Percentiles rank a stretch among this genome's conserved stretches.
Conservation (phyloP, 1,139 yeast genomes). For the Debaryomyces sp. region DNA sequence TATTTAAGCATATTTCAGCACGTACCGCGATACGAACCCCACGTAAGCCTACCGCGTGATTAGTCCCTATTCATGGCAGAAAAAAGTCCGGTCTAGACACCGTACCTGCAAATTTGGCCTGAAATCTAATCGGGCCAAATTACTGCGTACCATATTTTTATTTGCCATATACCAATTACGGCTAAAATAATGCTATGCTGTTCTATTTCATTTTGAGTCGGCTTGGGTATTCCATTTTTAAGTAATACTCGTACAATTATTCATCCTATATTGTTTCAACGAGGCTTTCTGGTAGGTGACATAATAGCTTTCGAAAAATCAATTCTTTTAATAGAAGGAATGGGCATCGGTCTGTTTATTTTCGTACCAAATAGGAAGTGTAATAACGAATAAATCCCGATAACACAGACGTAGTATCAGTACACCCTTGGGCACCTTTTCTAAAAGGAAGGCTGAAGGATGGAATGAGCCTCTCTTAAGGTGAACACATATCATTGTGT, state of each 20-base stretch:
- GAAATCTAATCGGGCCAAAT: neutral
- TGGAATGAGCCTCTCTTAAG: neutral
- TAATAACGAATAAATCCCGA: conserved; percentile 8
- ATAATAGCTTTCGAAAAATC: neutral
- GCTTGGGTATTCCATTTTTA: neutral
- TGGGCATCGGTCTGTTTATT: conserved; percentile 7
- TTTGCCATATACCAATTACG: neutral
- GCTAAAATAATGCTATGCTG: neutral
- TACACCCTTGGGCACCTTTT: neutral
- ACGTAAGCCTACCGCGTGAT: neutral
- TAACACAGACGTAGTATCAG: conserved; percentile 2
- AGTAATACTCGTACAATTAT: neutral
- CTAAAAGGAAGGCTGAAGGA: neutral
- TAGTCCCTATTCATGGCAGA: neutral
- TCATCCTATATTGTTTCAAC: neutral
- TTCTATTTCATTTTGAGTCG: neutral
- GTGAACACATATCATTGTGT: neutral
- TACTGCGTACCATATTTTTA: neutral
- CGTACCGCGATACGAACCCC: neutral
- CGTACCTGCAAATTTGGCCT: neutral
- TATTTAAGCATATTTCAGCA: neutral
- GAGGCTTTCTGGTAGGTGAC: neutral
- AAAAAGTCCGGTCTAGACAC: neutral
- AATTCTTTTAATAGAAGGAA: conserved; percentile 1
- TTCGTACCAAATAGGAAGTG: conserved; percentile 6